Evolutionary conservation across 176 grass and related monocot genomes (phyloP), one percentile per base, ranked within the genome.

Genomic region (Aegilops sharonensis): DNA sequence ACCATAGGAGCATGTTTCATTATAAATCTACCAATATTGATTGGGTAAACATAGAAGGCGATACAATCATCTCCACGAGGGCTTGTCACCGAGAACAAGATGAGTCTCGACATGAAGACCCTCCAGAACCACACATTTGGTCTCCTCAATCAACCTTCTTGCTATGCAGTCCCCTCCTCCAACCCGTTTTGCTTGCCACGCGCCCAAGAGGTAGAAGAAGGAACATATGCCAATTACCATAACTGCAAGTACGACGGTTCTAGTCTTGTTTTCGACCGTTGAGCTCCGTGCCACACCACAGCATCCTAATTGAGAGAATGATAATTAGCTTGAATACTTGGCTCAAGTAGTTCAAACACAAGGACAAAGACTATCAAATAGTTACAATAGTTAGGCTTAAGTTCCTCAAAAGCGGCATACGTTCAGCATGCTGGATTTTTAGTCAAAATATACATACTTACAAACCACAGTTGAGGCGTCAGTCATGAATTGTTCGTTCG

Each of bases 191-290:
- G 78, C 86, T 10, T 88, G 82, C 91, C 89, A 92, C 24, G 72
- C 81, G 40, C 94, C 94, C 30, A 97, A 54, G 72, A 97, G 89
- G 27, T 94, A 94, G 86, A 88, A 94, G 84, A 90, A 92, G 75
- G 85, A 87, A 31, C 90, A 92, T 34, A 94, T 64, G 52, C 82
- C 83, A 20, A 97, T 72, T 79, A 89, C 27, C 23, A 97, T 77
- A 54, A 92, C 39, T 34, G 89, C 64, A 83, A 79, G 72, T 71
- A 94, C 35, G 14, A 80, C 24, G 52, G 67, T 85, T 77, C 89
- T 92, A 39, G 79, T 92, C 81, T 72, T 87, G 82, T 83, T 94
- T 64, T 94, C 91, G 50, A 13, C n/a, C 24, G 72, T 77, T 6
- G 80, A 81, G 83, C 64, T 82, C 50, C 87, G 56, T 36, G 94